Base-by-base conservation (phyloP, 2,329 filamentous ascomycete genomes). In the Hansfordia pulvinata region DNA sequence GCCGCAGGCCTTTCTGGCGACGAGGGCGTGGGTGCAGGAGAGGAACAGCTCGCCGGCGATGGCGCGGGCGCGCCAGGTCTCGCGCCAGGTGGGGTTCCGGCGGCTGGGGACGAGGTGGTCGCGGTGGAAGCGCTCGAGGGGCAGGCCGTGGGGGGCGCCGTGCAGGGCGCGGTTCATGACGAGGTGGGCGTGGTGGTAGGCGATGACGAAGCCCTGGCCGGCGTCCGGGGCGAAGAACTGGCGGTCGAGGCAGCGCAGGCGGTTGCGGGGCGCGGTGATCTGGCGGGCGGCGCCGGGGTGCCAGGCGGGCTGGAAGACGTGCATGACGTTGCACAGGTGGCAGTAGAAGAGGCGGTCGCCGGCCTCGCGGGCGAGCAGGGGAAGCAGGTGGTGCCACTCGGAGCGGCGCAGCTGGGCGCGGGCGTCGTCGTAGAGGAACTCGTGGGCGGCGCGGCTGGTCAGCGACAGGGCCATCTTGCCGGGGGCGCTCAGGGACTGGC, bases 341-440 rank as follows among this genome's bases (percentile, higher is more conserved):
- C 25, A 27, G 19, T 27, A 27, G 25, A 13, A 27, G 8, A 27
- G 14, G 12, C 18, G 12, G 17, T 20, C 25, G 8, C n/a, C 18
- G 17, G 16, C 17, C 5, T 14, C 14, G 5, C 17, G 11, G 13
- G 20, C 25, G n/a, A 27, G 25, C 5, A 27, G 25, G 5, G 25
- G 25, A 11, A 27, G 17, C 5, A 27, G 25, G 17, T 13, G 17
- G 12, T n/a, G 25, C 25, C 25, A 27, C n/a, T 27, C 17, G n/a
- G 25, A 27, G 9, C 12, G 17, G 10, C 25, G 25, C 25, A 27
- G 25, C 5, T 20, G 8, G n/a, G 25, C 25, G 9, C 25, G 25
- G 12, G 25, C 25, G n/a, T 27, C 25, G n/a, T 20, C 25, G 19
- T 27, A 27, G n/a, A 27, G n/a, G 18, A 27, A 21, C n/a, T 27